Evolutionary conservation across 2,329 filamentous ascomycete genomes (phyloP).

Genomic region (Didymella segeticola): DNA sequence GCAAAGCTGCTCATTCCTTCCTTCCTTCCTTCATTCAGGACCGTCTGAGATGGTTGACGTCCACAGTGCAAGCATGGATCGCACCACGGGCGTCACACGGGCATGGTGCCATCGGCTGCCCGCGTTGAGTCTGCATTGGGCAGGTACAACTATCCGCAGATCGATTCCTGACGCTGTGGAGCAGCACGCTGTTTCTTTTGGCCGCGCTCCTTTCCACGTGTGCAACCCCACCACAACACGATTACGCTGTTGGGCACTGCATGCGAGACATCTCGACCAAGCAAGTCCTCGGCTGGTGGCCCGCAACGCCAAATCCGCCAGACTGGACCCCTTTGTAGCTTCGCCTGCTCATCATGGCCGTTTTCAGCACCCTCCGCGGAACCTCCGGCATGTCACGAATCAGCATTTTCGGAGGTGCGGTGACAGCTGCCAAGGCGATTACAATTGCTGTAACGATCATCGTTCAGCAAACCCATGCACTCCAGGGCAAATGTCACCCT

Average conservation of each 20-base stretch:
- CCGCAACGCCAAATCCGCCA: constrained; percentile 25
- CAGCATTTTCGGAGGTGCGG: constrained; percentile 3
- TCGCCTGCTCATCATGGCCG: constrained; percentile 21
- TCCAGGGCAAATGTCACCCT: not conserved
- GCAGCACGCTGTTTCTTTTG: not conserved
- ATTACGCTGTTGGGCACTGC: constrained; percentile 31
- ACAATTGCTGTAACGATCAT: constrained; percentile 9
- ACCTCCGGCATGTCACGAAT: constrained; percentile 5
- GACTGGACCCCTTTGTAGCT: constrained; percentile 31
- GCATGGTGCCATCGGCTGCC: not conserved
- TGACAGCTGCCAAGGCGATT: constrained; percentile 8
- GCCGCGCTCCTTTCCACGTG: constrained; percentile 32
- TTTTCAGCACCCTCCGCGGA: constrained; percentile 20
- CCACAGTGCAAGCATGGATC: not conserved
- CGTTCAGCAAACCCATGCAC: constrained; percentile 4
- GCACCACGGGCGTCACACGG: not conserved
- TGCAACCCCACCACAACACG: constrained; percentile 31
- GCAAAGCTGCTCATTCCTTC: constrained; percentile 6
- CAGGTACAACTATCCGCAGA: constrained; percentile 5
- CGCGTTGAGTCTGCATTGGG: not conserved
- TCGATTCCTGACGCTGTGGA: constrained; percentile 1
- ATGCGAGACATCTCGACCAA: constrained; percentile 44
- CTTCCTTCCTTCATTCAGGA: constrained; percentile 4
- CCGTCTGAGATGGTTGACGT: not conserved
- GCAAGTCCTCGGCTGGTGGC: constrained; percentile 31